These are phyloP conservation scores for Adenanthera pavonina DNA, from an alignment of 306 rosid genomes.

Conservation along the genomic window DNA sequence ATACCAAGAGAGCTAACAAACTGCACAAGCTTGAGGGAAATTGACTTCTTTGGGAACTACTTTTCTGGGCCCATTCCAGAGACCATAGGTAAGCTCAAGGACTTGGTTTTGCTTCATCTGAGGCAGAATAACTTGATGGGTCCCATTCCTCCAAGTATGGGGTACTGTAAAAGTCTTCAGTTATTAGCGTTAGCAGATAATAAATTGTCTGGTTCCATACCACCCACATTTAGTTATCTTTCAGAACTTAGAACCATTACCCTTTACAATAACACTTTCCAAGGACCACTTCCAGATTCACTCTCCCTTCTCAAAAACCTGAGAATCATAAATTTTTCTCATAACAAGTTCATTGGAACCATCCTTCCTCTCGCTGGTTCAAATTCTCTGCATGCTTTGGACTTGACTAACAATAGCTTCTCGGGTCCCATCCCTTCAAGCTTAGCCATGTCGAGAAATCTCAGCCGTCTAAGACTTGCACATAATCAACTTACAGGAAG, in stretches of 20 bases:
- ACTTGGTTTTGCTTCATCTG: constrained; percentile 79
- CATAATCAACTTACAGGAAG: constrained; percentile 67
- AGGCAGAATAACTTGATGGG: constrained; percentile 91
- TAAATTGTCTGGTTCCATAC: constrained; percentile 81
- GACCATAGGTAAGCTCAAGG: constrained; percentile 76
- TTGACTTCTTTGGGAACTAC: constrained; percentile 91
- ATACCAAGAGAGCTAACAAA: constrained; percentile 85
- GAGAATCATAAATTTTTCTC: constrained; percentile 83
- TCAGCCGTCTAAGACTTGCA: constrained; percentile 84
- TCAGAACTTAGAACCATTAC: constrained; percentile 75
- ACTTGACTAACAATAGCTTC: constrained; percentile 94
- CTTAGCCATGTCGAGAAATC: constrained; percentile 63
- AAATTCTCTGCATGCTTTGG: constrained; percentile 63
- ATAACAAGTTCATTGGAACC: constrained; percentile 78
- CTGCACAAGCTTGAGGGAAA: constrained; percentile 68
- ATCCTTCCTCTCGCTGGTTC: constrained; percentile 77
- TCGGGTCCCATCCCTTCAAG: constrained; percentile 79
- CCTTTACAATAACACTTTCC: constrained; percentile 92
- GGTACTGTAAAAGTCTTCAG: constrained; percentile 80
- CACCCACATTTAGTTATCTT: constrained; percentile 78
- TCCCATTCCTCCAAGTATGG: constrained; percentile 89
- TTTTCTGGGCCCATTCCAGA: constrained; percentile 83
- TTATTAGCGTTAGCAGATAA: constrained; percentile 91
- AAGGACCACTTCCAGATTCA: constrained; percentile 85
- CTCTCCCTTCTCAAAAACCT: constrained; percentile 73